These are phyloP conservation scores for Fusarium paranaense DNA, from an alignment of 2,329 filamentous ascomycete genomes.

Conservation along the genomic window DNA sequence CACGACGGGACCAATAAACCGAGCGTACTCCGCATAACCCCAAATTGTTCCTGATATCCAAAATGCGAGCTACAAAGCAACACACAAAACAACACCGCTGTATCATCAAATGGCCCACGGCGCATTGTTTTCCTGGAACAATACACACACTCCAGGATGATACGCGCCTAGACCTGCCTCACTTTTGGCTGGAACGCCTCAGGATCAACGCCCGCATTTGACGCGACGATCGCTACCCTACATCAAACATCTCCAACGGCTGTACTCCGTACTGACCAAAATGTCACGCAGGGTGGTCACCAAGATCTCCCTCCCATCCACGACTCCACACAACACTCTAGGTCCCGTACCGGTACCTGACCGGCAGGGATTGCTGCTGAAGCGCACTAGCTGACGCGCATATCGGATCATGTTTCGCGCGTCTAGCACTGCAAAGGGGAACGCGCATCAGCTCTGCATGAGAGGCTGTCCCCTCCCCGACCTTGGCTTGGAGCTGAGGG, in stretches of 20 bases:
- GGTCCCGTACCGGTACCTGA: slow-evolving; percentile 44
- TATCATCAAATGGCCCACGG: neutral
- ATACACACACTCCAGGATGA: neutral
- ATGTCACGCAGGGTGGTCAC: slow-evolving; percentile 34
- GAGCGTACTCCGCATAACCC: neutral
- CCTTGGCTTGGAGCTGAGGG: slow-evolving; percentile 20
- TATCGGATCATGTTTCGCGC: slow-evolving; percentile 47
- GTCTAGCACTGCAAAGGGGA: slow-evolving; percentile 46
- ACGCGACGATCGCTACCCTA: slow-evolving; percentile 19
- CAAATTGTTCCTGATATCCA: neutral
- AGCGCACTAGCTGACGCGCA: slow-evolving; percentile 47
- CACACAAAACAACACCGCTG: neutral
- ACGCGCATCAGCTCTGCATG: slow-evolving; percentile 45
- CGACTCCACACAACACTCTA: slow-evolving; percentile 31
- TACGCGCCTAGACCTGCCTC: neutral
- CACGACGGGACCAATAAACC: neutral
- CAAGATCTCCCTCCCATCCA: slow-evolving; percentile 43
- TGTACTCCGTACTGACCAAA: slow-evolving; percentile 25
- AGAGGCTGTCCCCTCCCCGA: slow-evolving; percentile 25
- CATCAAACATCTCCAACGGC: slow-evolving; percentile 27
- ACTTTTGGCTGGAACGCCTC: neutral
- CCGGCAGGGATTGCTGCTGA: slow-evolving; percentile 39
- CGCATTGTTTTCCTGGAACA: neutral
- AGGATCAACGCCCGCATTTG: neutral
- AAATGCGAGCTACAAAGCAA: neutral